These are phyloP conservation scores for Fusarium foetens DNA, from an alignment of 2,329 filamentous ascomycete genomes.

Conservation along the genomic window DNA sequence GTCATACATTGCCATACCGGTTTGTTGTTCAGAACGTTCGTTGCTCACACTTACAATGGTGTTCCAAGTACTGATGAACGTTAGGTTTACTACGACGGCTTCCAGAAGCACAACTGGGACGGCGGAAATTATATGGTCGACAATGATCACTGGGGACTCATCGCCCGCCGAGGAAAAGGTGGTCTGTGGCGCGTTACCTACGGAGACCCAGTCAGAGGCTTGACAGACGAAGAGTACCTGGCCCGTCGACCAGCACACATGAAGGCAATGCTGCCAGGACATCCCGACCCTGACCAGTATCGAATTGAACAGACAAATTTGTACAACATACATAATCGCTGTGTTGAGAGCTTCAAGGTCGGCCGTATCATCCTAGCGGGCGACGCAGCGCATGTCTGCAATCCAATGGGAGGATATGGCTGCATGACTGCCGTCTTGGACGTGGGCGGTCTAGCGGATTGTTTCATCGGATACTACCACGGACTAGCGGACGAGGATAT, in stretches of 20 bases:
- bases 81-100: conserved; percentile 8
- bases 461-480: neutral
- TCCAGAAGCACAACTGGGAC: neutral
- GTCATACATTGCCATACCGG: neutral
- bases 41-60: rapidly evolving
- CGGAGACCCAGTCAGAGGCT: neutral
- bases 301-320: neutral
- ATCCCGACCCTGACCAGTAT: neutral
- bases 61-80: rapidly evolving
- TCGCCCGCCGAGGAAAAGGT: neutral
- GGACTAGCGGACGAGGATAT: neutral
- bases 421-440: conserved; percentile 8
- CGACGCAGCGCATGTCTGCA: conserved; percentile 3
- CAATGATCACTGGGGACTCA: conserved; percentile 3
- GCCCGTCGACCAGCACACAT: neutral
- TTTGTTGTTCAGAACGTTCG: conserved; percentile 8
- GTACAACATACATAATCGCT: conserved; percentile 13
- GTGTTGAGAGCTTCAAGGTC: neutral
- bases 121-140: conserved; percentile 6
- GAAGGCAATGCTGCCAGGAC: conserved; percentile 4
- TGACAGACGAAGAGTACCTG: conserved; percentile 3
- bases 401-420: conserved; percentile 9
- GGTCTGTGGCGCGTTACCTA: conserved; percentile 8
- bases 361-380: neutral
- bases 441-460: neutral